Conservation (phyloP, 2,329 filamentous ascomycete genomes). For the Calonectria honghensis region DNA sequence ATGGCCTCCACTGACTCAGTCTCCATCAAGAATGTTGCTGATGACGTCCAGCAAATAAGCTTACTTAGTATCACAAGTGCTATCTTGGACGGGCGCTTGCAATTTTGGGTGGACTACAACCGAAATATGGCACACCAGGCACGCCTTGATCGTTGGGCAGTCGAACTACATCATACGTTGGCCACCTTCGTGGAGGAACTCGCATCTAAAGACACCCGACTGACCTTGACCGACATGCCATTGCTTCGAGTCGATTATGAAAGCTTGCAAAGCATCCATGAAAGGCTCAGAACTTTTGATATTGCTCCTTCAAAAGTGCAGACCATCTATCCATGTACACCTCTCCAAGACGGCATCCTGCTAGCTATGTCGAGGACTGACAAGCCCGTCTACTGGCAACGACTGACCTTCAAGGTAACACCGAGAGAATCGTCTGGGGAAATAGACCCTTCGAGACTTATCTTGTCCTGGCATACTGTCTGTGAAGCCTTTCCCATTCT, state of each 20-base stretch:
- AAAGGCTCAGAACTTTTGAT: slow-evolving; percentile 11
- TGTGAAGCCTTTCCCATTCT: slow-evolving; percentile 27
- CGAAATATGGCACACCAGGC: slow-evolving; percentile 22
- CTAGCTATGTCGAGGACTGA: slow-evolving; percentile 17
- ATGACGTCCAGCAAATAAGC: slow-evolving; percentile 27
- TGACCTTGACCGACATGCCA: slow-evolving; percentile 24
- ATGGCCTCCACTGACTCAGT: slow-evolving; percentile 23
- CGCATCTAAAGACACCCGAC: slow-evolving; percentile 20
- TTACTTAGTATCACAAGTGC: slow-evolving; percentile 16
- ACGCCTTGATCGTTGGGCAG: slow-evolving; percentile 19
- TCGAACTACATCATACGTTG: slow-evolving; percentile 21
- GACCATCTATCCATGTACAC: slow-evolving; percentile 22
- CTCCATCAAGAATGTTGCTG: slow-evolving; percentile 12
- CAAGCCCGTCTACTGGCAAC: slow-evolving; percentile 23
- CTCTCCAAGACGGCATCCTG: slow-evolving; percentile 24
- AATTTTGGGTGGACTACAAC: slow-evolving; percentile 27
- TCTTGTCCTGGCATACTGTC: slow-evolving; percentile 15
- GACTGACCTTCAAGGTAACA: slow-evolving; percentile 22
- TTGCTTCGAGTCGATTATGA: slow-evolving; percentile 20
- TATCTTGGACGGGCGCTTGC: slow-evolving; percentile 22
- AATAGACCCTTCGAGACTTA: slow-evolving; percentile 21
- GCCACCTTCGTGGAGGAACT: slow-evolving; percentile 17
- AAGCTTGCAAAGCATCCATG: slow-evolving; percentile 15
- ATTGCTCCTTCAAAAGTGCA: slow-evolving; percentile 22
- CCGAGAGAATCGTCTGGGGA: slow-evolving; percentile 8